phyloP scores from a whole-genome alignment of 1,139 yeast species.

The Scheffersomyces parashehatae region DNA sequence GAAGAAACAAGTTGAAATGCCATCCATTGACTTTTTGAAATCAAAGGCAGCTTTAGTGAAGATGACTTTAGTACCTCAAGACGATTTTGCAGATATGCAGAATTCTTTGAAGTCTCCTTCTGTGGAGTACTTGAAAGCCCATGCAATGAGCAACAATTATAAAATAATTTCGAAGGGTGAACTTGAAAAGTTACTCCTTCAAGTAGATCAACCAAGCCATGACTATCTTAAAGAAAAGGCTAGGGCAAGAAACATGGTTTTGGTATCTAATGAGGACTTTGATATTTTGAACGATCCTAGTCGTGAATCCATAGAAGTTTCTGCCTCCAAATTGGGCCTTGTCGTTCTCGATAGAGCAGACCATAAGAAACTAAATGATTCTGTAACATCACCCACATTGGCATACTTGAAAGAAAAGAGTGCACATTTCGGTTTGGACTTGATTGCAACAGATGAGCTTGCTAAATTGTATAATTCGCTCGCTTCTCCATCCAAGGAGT shows the following conservation, averaged over 20 bases:
- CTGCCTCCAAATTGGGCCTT: conserved; percentile 18
- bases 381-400: conserved; percentile 23
- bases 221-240: conserved; percentile 22
- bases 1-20: conserved; percentile 15
- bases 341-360: conserved; percentile 14
- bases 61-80: conserved; percentile 7
- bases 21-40: conserved; percentile 22
- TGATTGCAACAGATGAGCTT: conserved; percentile 22
- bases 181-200: conserved; percentile 15
- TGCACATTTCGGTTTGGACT: conserved; percentile 8
- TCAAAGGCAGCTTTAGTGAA: conserved; percentile 13
- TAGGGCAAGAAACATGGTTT: conserved; percentile 23
- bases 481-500: conserved; percentile 18
- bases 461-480: conserved; percentile 8
- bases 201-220: conserved; percentile 18
- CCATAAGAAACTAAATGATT: conserved; percentile 12
- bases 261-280: conserved; percentile 23
- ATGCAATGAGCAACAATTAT: conserved; percentile 20
- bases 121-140: conserved; percentile 14
- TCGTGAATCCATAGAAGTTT: conserved; percentile 11
- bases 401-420: conserved; percentile 26
- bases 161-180: conserved; percentile 29
- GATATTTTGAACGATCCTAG: conserved; percentile 22
- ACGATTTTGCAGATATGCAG: conserved; percentile 13
- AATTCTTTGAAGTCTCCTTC: conserved; percentile 19